phyloP scores from a whole-genome alignment of 179 eudicot genomes.

The Drosera spatulata region DNA sequence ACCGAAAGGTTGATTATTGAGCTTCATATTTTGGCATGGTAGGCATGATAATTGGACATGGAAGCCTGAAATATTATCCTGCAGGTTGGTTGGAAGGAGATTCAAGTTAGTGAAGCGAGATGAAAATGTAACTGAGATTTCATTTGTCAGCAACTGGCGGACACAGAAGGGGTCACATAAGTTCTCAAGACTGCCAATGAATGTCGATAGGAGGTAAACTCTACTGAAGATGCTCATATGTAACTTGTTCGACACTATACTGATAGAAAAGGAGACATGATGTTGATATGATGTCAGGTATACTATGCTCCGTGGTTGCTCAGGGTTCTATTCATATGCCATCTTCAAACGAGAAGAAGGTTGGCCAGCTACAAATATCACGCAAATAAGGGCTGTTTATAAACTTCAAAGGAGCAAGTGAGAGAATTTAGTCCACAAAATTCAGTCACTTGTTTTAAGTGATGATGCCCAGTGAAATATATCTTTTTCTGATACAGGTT shows the following conservation, averaged over 20 bases:
- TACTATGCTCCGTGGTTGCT: slow-evolving; percentile 38
- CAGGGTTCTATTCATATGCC: slow-evolving; percentile 54
- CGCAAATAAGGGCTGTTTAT: slow-evolving; percentile 44
- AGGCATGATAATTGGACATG: neutral
- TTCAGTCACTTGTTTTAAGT: neutral
- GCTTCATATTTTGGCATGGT: slow-evolving; percentile 21
- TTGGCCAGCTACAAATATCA: slow-evolving; percentile 29
- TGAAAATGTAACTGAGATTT: slow-evolving; percentile 31
- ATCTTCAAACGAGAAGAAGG: slow-evolving; percentile 44
- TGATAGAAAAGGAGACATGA: neutral
- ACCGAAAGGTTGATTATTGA: neutral
- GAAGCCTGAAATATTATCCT: neutral
- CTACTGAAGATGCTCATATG: neutral
- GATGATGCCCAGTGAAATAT: no score
- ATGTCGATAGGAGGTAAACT: slow-evolving; percentile 51
- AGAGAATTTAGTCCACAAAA: neutral
- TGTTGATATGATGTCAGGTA: slow-evolving; percentile 19
- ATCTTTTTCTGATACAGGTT: slow-evolving; percentile 20
- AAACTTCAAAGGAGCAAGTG: slow-evolving; percentile 38
- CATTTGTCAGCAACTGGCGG: slow-evolving; percentile 34
- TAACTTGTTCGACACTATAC: neutral
- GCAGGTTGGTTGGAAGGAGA: slow-evolving; percentile 27
- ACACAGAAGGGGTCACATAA: slow-evolving; percentile 21
- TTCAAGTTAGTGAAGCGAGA: slow-evolving; percentile 16
- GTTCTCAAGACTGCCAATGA: slow-evolving; percentile 28